Percentiles rank a stretch among this genome's conserved stretches.
These are phyloP conservation scores for Pseudogymnoascus sp. DNA, from an alignment of 2,329 filamentous ascomycete species.

Conservation along the genomic window DNA sequence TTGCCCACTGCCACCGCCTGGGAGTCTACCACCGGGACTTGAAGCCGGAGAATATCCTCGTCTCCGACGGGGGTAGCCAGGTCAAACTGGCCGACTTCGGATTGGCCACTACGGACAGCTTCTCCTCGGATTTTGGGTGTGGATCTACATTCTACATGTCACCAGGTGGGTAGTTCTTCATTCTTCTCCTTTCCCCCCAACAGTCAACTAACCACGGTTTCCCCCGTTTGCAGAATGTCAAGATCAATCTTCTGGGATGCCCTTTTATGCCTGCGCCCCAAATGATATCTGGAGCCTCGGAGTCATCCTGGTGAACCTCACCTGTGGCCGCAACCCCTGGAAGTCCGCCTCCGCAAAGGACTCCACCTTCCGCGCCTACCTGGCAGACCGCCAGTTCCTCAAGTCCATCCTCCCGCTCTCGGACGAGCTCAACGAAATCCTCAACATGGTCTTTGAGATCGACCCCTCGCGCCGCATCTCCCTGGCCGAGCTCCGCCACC, in stretches of 20 bases:
- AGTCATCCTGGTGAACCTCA: slow-evolving; percentile 94
- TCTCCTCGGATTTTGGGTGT: slow-evolving; percentile 92
- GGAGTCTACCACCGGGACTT: slow-evolving; percentile 96
- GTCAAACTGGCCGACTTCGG: slow-evolving; percentile 98
- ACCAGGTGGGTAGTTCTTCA: slow-evolving; percentile 61
- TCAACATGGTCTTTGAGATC: slow-evolving; percentile 79
- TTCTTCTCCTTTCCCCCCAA: slow-evolving; percentile 10
- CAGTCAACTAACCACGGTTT: slow-evolving; percentile 22
- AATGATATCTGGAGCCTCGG: slow-evolving; percentile 99
- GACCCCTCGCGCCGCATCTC: slow-evolving; percentile 77
- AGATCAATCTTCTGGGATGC: slow-evolving; percentile 63
- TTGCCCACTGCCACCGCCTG: slow-evolving; percentile 85
- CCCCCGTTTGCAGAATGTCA: slow-evolving; percentile 62
- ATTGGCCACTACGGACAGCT: slow-evolving; percentile 73
- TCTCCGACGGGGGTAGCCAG: slow-evolving; percentile 77
- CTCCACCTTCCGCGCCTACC: slow-evolving; percentile 86
- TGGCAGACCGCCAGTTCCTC: slow-evolving; percentile 77
- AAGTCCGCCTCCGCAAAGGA: slow-evolving; percentile 92
- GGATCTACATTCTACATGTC: slow-evolving; percentile 99
- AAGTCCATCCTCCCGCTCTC: slow-evolving; percentile 89
- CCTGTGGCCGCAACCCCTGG: slow-evolving; percentile 97
- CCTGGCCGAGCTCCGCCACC: slow-evolving; percentile 66
- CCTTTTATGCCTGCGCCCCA: slow-evolving; percentile 81
- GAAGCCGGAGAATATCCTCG: slow-evolving; percentile 96
- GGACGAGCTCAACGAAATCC: slow-evolving; percentile 77